These are phyloP conservation scores for Cubamyces lactineus DNA, from an alignment of 768 basidiomycete species.

Conservation along the genomic window DNA sequence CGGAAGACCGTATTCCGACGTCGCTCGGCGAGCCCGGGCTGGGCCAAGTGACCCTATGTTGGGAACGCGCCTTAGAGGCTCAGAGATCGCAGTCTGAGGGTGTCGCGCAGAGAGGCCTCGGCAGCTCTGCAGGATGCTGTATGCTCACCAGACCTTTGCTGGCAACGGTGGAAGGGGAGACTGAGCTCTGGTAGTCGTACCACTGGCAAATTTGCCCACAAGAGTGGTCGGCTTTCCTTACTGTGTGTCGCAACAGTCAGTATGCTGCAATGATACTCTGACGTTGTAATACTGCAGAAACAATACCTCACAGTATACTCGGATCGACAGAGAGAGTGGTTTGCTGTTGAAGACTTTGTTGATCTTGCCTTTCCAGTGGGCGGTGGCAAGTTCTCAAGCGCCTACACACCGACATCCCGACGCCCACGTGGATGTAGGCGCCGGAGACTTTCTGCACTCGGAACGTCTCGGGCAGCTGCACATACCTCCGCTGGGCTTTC, in stretches of 20 bases:
- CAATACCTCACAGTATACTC: too few relatives aligned
- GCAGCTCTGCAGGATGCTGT: background rate
- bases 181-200: too few relatives aligned
- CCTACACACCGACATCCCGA: background rate
- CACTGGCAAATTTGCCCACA: too few relatives aligned
- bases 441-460: background rate
- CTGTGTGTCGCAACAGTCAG: too few relatives aligned
- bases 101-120: background rate
- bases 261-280: too few relatives aligned
- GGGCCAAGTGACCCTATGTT: background rate
- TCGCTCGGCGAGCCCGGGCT: slow-evolving; percentile 1
- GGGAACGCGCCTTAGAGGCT: background rate
- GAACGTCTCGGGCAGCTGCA: slow-evolving; percentile 12
- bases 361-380: too few relatives aligned
- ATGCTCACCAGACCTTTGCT: background rate
- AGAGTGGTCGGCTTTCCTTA: too few relatives aligned
- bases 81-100: background rate
- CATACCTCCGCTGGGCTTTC: too few relatives aligned
- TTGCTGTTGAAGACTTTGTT: too few relatives aligned
- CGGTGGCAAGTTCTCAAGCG: background rate
- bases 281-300: too few relatives aligned
- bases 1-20: slow-evolving; percentile 7
- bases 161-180: too few relatives aligned
- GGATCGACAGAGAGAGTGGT: too few relatives aligned
- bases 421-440: background rate